Base-by-base conservation (phyloP, 257 asterid species). In the Scutellaria barbata region DNA sequence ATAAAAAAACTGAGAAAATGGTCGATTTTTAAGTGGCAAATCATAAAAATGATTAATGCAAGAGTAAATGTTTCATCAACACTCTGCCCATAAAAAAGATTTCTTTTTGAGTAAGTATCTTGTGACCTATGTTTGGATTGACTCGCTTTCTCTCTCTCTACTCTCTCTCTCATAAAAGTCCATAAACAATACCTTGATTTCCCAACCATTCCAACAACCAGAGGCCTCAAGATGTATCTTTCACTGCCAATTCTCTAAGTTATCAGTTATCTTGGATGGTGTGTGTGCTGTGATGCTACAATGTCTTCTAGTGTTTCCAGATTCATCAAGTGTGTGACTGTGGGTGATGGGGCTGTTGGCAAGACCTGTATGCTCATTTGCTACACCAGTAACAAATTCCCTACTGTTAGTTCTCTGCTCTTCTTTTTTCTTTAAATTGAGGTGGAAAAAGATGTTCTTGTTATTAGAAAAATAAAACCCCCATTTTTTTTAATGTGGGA, bases 281-380 rank as follows among this genome's bases (percentile, higher is more conserved):
- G 50, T 22, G 25, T 22, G 25, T 22, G 25, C 25, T 22, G 25
- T 71, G 63, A 72, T 86, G 83, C 82, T 63, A 71, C 63, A 69
- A 92, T 93, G 98, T 84, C 96, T 82, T 54, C 95, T 39, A 88
- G 82, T 79, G 98, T 87, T 78, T 90, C 97, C 65, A 89, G 90
- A 81, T 93, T 93, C 87, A 93, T 93, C 85, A 93, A 93, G 82
- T 93, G 98, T 82, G 98, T 93, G 70, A 93, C 96, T 37, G 97
- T 93, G 73, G 98, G 98, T 68, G 98, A 93, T 88, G 98, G 98
- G 9, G 98, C 98, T 76, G 98, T 93, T 58, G 98, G 98, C 76
- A 93, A 93, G 83, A 93, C 98, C 55, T 93, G 98, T 89, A 93
- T 93, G 97, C 97, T 93, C 30, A 93, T 93, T 67, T 93, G 97